These are phyloP conservation scores for Trichoderma oligosporum DNA, from an alignment of 2,329 filamentous ascomycete species.

Conservation along the genomic window DNA sequence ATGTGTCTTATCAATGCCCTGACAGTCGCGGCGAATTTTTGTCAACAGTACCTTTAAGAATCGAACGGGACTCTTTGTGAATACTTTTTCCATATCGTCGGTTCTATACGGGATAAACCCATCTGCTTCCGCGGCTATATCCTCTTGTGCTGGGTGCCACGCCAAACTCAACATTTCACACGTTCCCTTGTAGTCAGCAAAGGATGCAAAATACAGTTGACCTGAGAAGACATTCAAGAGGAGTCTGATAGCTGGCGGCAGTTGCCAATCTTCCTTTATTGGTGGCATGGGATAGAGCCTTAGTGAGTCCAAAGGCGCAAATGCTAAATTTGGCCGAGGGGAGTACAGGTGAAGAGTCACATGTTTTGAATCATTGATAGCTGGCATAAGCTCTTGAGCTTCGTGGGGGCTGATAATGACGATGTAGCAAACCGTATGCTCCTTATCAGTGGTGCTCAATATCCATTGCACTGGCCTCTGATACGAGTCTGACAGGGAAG, in stretches of 20 bases:
- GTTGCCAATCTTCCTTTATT: too few relatives aligned
- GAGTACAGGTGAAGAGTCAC: slow-evolving; percentile 51
- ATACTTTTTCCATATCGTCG: slow-evolving; percentile 19
- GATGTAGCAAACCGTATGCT: background rate
- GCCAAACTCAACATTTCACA: slow-evolving; percentile 52
- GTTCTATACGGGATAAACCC: slow-evolving; percentile 33
- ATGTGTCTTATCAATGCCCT: slow-evolving; percentile 41
- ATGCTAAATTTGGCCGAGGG: slow-evolving; percentile 33
- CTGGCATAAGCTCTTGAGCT: slow-evolving; percentile 47
- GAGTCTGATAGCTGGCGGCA: too few relatives aligned
- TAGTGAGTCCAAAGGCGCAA: slow-evolving; percentile 1
- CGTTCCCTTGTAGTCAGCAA: slow-evolving; percentile 49
- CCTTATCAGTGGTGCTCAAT: slow-evolving; percentile 16
- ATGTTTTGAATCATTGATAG: slow-evolving; percentile 33
- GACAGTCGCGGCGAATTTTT: slow-evolving; percentile 37
- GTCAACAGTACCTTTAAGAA: slow-evolving; percentile 38
- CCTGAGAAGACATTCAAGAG: slow-evolving; percentile 69
- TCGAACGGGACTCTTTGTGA: slow-evolving; percentile 33
- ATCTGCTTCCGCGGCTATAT: slow-evolving; percentile 21
- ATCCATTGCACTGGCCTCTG: slow-evolving; percentile 29
- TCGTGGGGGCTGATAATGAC: slow-evolving; percentile 38
- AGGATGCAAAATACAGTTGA: slow-evolving; percentile 58
- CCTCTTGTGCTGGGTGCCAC: slow-evolving; percentile 28
- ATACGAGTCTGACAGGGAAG: slow-evolving; percentile 24
- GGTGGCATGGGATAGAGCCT: background rate